phyloP scores from a whole-genome alignment of 768 basidiomycete genomes.

The Tricholoma matsutake region DNA sequence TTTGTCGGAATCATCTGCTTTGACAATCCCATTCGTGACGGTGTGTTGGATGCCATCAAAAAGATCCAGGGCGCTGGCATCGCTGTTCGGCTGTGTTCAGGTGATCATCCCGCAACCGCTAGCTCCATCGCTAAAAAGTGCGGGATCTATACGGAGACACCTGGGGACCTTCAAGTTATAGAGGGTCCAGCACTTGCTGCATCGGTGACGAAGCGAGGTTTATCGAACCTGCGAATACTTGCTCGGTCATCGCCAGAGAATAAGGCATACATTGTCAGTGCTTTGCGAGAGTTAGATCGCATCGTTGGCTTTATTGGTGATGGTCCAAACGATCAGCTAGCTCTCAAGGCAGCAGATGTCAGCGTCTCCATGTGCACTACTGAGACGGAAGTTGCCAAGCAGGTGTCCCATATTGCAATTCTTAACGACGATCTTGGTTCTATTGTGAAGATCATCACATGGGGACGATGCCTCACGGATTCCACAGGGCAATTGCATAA shows the following conservation, averaged over 20 bases:
- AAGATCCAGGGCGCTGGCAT: constrained; percentile 71
- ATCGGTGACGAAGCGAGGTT: constrained; percentile 53
- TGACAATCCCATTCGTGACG: constrained; percentile 72
- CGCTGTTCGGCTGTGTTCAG: constrained; percentile 78
- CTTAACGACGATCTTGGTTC: background rate
- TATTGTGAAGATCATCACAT: background rate
- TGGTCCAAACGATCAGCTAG: background rate
- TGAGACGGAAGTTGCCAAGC: background rate
- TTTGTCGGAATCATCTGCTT: constrained; percentile 72
- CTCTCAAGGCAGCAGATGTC: constrained; percentile 4
- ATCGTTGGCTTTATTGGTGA: constrained; percentile 35
- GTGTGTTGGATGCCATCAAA: constrained; percentile 68
- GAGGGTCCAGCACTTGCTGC: constrained; percentile 66
- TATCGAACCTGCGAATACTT: constrained; percentile 74
- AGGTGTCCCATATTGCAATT: background rate
- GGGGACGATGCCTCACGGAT: constrained; percentile 1
- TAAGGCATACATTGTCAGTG: constrained; percentile 73
- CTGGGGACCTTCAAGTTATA: constrained; percentile 81
- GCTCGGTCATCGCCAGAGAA: constrained; percentile 80
- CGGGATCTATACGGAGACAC: constrained; percentile 64
- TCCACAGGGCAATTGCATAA: background rate
- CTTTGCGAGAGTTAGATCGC: constrained; percentile 60
- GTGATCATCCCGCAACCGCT: constrained; percentile 72
- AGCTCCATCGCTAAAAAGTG: constrained; percentile 80
- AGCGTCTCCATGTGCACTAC: background rate